Base-by-base conservation (phyloP, 768 basidiomycete species). In the Suillus americanus region DNA sequence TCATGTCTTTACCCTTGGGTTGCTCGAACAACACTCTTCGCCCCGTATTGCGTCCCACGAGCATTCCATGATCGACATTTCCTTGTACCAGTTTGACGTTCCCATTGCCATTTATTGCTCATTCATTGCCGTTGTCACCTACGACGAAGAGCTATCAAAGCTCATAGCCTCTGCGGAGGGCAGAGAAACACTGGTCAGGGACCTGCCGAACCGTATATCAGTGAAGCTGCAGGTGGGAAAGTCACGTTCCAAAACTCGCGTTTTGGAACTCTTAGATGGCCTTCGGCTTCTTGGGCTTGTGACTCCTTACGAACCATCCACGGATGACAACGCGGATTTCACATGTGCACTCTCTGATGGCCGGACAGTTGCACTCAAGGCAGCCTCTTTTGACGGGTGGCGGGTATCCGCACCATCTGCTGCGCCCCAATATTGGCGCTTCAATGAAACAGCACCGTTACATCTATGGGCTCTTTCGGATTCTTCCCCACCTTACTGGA, bases 371-470 rank as follows among this genome's bases (percentile, higher is more conserved):
- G 68, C 79, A 6, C 88, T 86, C 65, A 82, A 84, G 37, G 65
- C 75, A n/a, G 77, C 79, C 23, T 70, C 79, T 1, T 67, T 76
- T 30, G 80, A 82, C 23, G 80, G 77, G 14, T 83, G 84, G 80
- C 81, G 79, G 33, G 69, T 75, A 37, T 80, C 77, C 48, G 79
- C 79, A 18, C 80, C 83, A 9, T 73, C 77, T 61, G 67, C 76
- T n/a, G 84, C 85, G 0, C 89, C 90, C 0, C 71, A 71, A 2
- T 90, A 88, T 75, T 94, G 90, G 88, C 77, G 81, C 43, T 85
- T 93, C 68, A 82, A 83, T 56, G 73, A 78, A 16, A 68, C 70
- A 12, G 88, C 84, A 3, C 85, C 90, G 0, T 69, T 93, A 8
- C 81, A 86, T 71, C 76, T 87, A 30, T 90, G 90, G 85, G 84